Conservation (phyloP, 225 moss, liverwort and hornwort genomes). For the Pseudoscleropodium purum region DNA sequence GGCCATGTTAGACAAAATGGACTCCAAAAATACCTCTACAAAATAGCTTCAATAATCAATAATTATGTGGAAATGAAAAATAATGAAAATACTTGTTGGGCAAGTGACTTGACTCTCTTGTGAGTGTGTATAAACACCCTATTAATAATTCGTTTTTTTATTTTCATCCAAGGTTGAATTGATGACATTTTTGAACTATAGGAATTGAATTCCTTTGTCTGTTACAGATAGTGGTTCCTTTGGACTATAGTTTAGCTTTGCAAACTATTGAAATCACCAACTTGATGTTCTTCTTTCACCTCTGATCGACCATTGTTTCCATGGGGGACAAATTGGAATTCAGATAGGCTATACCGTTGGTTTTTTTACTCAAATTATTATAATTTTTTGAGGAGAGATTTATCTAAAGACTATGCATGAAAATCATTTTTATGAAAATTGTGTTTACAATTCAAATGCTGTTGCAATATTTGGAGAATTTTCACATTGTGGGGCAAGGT, state of each 20-base stretch:
- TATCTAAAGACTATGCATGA: rapidly evolving
- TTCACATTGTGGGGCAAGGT: rapidly evolving
- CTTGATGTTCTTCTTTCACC: not conserved
- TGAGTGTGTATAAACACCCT: too few species aligned
- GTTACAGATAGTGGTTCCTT: rapidly evolving
- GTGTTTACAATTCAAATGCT: rapidly evolving
- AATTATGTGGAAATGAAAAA: not conserved
- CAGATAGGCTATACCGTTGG: rapidly evolving
- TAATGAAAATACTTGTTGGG: not conserved
- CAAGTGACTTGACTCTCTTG: too few species aligned
- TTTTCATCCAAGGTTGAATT: not conserved
- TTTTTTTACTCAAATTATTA: not conserved
- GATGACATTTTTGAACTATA: not conserved
- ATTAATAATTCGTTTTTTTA: rapidly evolving
- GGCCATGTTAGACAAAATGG: not conserved
- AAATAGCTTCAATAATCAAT: not conserved
- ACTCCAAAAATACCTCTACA: not conserved
- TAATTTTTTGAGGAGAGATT: not conserved
- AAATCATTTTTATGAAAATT: not conserved
- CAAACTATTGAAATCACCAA: not conserved
- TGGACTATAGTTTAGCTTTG: not conserved
- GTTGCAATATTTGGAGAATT: not conserved
- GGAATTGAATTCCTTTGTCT: not conserved
- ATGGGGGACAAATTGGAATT: not conserved
- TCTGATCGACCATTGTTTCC: not conserved